Evolutionary conservation across 768 basidiomycete genomes (phyloP), one percentile per base, ranked within the genome.

Genomic region (Leccinellum luteum): DNA sequence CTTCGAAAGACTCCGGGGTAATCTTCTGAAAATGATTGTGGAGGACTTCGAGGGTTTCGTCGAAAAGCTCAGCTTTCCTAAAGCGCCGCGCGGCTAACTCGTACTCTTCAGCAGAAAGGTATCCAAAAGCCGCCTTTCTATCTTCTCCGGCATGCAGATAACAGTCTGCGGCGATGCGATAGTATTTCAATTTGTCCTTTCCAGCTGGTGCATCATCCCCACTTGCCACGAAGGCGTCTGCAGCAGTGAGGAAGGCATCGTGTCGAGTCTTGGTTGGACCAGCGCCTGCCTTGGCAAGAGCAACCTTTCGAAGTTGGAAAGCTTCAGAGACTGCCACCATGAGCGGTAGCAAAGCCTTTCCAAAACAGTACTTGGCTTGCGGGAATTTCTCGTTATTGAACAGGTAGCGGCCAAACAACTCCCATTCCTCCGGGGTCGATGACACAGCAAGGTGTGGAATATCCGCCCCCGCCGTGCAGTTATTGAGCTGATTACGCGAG

Each of bases 321-420:
- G 86, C 82, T 9, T 78, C 59, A 2, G 84, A 77, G 10, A 85
- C 75, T 4, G 69, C 74, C 15, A 69, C 77, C 67, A 85, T 76
- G 19, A 75, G 75, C 1, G 59, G 68, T 49, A 74, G 64, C 2
- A 59, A 69, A 1, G 86, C 86, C 4, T 78, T 76, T 48, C 78
- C 75, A 45, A 79, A 85, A 54, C 81, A 81, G 48, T 81, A 74
- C 72, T 76, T 78, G 0, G 86, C 83, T 57, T 85, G 81, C 2
- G 74, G 63, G 58, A 81, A 87, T 38, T 57, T 66, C 48, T 71
- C 64, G 12, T 72, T 64, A 6, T 71, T 61, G 63, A 82, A 83
- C 4, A 82, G 60, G 8, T 68, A 61, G 3, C 61, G 62, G 1
- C 79, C 81, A 17, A 69, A 76, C n/a, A 68, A 61, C 3, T 68